Evolutionary conservation across 2,329 filamentous ascomycete genomes (phyloP), one percentile per base, ranked within the genome.

Genomic region (Diaporthe helianthi): DNA sequence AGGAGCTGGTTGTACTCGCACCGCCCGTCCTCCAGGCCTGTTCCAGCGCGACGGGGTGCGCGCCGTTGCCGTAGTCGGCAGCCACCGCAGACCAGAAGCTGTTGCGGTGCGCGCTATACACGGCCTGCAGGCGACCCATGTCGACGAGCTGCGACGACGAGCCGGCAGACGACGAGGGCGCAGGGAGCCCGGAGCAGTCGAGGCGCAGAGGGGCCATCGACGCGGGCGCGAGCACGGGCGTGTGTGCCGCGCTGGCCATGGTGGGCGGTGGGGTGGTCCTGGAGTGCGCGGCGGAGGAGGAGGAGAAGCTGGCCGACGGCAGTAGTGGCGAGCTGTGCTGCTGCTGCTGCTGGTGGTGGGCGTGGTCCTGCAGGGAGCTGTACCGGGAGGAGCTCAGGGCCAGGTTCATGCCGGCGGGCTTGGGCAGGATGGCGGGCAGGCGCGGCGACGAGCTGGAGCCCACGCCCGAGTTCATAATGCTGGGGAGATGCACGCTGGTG

Each of bases 31-130:
- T 85, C 89, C 91, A 93, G n/a, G 90, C 88, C 76, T 90, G 89
- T 80, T 93, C 91, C 24, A 93, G 83, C 41, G 88, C 83, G 17
- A 85, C 83, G 1, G 91, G 87, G 60, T 87, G 89, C 1, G 85
- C 84, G 41, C 88, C 86, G 17, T 82, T 79, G 65, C 91, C 91
- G 75, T 94, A 94, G 75, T 93, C 91, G 31, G 87, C 82, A 36
- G 92, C 91, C 44, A 95, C 86, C 58, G 87, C 84, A 41, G 86
- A 83, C 92, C 92, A 95, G 81, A 95, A 94, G 10, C 87, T 86
- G 63, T 85, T 83, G 52, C 91, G 88, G 79, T 93, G 91, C 9
- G 86, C 82, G 65, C 89, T 86, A 79, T 94, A 94, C 73, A 94
- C 87, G 71, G 86, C 84, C 58, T 89, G 86, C 29, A 95, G 88